These are phyloP conservation scores for Phytopythium kandeliae DNA, from an alignment of 352 stramenopile genomes.

Conservation along the genomic window DNA sequence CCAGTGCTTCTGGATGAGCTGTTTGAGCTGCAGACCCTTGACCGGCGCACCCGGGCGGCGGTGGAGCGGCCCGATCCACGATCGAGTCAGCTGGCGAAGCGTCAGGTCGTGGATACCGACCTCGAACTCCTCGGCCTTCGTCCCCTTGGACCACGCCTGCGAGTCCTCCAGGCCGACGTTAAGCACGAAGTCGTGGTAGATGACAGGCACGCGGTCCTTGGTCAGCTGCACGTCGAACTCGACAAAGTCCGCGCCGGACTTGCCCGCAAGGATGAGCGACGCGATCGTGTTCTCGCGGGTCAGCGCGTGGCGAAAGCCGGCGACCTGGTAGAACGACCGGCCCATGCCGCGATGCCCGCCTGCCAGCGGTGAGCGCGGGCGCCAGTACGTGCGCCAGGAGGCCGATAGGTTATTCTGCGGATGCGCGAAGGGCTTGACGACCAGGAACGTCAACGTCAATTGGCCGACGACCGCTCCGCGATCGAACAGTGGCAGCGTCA, in stretches of 20 bases:
- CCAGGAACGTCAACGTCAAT: slow-evolving; percentile 42
- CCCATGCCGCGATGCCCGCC: slow-evolving; percentile 76
- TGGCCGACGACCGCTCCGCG: slow-evolving; percentile 30
- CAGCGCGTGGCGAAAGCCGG: slow-evolving; percentile 42
- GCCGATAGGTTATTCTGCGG: slow-evolving; percentile 44
- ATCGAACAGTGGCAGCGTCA: slow-evolving; percentile 50
- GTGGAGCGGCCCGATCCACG: slow-evolving; percentile 31
- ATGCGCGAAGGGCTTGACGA: slow-evolving; percentile 50
- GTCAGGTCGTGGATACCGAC: slow-evolving; percentile 70
- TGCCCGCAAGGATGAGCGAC: slow-evolving; percentile 65
- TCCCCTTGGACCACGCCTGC: slow-evolving; percentile 29
- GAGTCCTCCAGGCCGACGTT: slow-evolving; percentile 62
- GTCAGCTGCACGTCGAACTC: slow-evolving; percentile 85
- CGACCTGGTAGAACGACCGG: slow-evolving; percentile 68
- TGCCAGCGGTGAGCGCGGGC: slow-evolving; percentile 40
- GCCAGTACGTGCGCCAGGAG: slow-evolving; percentile 68
- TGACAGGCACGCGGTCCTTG: slow-evolving; percentile 62
- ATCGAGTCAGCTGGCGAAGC: slow-evolving; percentile 50
- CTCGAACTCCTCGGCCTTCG: slow-evolving; percentile 47
- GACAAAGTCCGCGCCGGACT: slow-evolving; percentile 69
- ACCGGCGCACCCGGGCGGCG: slow-evolving; percentile 20
- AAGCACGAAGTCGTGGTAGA: slow-evolving; percentile 80
- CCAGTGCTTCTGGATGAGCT: slow-evolving; percentile 70
- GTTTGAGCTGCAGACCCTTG: slow-evolving; percentile 22
- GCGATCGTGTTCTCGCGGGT: slow-evolving; percentile 74